Conservation (phyloP, 306 rosid species). For the Senna tora region DNA sequence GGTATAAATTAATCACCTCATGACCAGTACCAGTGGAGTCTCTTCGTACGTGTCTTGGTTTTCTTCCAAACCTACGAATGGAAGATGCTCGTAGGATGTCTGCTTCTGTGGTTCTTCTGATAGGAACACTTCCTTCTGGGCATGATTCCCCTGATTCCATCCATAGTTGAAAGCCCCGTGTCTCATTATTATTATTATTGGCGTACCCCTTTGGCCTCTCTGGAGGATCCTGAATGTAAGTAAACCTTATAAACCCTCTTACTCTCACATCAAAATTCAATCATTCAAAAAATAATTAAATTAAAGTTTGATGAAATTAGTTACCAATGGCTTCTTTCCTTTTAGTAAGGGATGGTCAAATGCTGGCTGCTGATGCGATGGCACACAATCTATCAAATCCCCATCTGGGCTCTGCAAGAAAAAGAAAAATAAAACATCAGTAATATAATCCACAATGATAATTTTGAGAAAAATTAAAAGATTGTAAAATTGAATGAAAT, state of each 20-base stretch:
- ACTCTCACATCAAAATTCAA: slow-evolving; percentile 40
- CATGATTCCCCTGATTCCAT: slow-evolving; percentile 74
- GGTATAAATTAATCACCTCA: too few relatives aligned
- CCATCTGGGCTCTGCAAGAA: slow-evolving; percentile 92
- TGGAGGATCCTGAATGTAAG: slow-evolving; percentile 99
- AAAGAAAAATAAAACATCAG: slow-evolving; percentile 40
- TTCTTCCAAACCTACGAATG: slow-evolving; percentile 71
- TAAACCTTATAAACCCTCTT: slow-evolving; percentile 44
- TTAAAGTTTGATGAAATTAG: slow-evolving; percentile 9
- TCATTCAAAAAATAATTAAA: too few relatives aligned
- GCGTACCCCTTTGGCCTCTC: slow-evolving; percentile 68
- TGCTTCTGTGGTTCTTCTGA: slow-evolving; percentile 73
- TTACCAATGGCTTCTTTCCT: slow-evolving; percentile 88
- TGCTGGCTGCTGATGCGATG: slow-evolving; percentile 87
- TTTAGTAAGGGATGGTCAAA: slow-evolving; percentile 80
- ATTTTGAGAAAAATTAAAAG: neutral
- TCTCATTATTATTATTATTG: slow-evolving; percentile 45
- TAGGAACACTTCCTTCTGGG: slow-evolving; percentile 90
- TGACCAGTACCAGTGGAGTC: slow-evolving; percentile 88
- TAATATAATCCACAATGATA: slow-evolving; percentile 24
- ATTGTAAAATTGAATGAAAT: slow-evolving; percentile 15
- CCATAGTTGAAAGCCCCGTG: slow-evolving; percentile 76
- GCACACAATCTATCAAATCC: slow-evolving; percentile 88
- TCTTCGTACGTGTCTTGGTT: slow-evolving; percentile 73
- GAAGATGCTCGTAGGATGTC: slow-evolving; percentile 89